These are phyloP conservation scores for Suillus lakei DNA, from an alignment of 768 basidiomycete genomes.

Conservation along the genomic window DNA sequence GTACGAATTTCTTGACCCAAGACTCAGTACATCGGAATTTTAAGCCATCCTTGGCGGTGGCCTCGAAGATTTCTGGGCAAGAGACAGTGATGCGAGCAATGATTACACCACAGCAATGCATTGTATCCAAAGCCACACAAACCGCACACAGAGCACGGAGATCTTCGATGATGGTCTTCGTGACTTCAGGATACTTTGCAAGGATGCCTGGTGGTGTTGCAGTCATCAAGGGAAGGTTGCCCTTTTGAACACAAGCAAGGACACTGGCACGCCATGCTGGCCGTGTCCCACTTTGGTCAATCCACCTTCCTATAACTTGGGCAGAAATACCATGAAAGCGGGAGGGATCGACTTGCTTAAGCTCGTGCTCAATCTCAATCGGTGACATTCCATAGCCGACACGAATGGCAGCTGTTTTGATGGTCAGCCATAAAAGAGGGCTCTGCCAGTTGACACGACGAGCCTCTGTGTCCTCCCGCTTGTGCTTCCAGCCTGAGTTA, in stretches of 20 bases:
- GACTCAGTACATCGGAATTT: not conserved
- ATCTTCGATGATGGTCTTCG: not conserved
- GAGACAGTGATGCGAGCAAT: not conserved
- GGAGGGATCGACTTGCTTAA: not conserved
- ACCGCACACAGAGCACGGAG: not conserved
- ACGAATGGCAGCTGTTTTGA: not conserved
- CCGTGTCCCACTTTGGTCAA: not conserved
- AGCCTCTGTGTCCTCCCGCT: not conserved
- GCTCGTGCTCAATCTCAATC: not conserved
- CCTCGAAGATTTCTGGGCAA: not conserved
- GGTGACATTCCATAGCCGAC: constrained; percentile 1
- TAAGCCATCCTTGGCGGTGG: not conserved
- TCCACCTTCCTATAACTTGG: constrained; percentile 1
- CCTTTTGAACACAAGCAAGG: not conserved
- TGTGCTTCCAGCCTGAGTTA: not conserved
- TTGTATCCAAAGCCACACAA: not conserved
- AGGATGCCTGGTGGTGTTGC: not conserved
- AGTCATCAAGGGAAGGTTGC: not conserved
- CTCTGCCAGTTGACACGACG: not conserved
- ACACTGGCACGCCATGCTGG: not conserved
- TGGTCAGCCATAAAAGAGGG: not conserved
- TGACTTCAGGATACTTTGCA: not conserved
- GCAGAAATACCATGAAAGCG: not conserved
- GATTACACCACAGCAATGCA: not conserved
- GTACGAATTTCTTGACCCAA: not conserved